A percentile compares a stretch with the other conserved stretches of the same genome.
These are phyloP conservation scores for Diutina catenulata DNA, from an alignment of 1,139 yeast genomes.

Conservation along the genomic window DNA sequence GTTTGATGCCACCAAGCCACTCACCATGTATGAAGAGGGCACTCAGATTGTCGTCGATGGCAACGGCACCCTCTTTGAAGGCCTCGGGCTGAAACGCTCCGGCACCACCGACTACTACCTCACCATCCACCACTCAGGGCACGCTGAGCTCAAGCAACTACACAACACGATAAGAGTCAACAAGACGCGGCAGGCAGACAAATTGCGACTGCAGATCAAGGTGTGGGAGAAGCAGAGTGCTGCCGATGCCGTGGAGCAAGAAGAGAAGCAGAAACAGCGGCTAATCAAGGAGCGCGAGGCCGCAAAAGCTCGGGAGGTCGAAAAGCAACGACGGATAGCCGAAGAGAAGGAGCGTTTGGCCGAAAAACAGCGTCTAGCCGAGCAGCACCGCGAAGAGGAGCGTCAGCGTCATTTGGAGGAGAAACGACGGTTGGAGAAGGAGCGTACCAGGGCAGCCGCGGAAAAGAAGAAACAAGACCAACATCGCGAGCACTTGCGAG, in stretches of 20 bases:
- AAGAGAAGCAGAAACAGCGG: not conserved
- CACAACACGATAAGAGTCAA: conserved; percentile 82
- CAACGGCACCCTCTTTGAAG: conserved; percentile 4
- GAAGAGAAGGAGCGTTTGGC: not conserved
- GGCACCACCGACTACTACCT: not conserved
- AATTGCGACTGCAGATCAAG: conserved; percentile 41
- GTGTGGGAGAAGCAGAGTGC: conserved; percentile 50
- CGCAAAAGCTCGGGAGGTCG: not conserved
- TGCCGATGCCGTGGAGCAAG: not conserved
- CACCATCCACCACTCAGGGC: not conserved
- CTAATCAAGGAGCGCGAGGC: not conserved
- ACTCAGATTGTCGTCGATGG: conserved; percentile 1
- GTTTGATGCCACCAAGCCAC: conserved; percentile 25
- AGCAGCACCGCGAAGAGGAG: not conserved
- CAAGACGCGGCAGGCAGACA: conserved; percentile 50
- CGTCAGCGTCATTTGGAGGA: not conserved
- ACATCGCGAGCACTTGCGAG: too few relatives aligned
- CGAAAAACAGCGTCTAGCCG: not conserved
- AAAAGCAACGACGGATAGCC: not conserved
- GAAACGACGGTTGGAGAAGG: not conserved
- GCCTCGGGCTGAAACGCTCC: not conserved
- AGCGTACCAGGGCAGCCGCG: not conserved
- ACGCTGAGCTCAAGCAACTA: conserved; percentile 14
- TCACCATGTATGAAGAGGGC: conserved; percentile 10
- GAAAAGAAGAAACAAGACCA: not conserved